Base-by-base conservation (phyloP, 2,329 filamentous ascomycete species). In the Periconia macrospinosa region DNA sequence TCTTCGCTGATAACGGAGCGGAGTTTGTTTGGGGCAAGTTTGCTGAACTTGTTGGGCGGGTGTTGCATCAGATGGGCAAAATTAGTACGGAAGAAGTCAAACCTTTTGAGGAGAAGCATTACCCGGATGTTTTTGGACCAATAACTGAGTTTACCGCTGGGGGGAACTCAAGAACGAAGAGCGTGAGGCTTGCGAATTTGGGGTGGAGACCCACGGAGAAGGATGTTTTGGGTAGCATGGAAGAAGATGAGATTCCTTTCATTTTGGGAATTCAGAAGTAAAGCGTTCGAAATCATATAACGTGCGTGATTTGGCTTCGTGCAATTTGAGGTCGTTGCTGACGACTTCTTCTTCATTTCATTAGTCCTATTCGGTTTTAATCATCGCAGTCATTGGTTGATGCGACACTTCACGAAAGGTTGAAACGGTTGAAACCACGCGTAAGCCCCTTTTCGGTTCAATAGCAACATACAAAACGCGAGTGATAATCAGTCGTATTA, bases 191-290 rank as follows among this genome's bases (percentile, higher is more conserved):
- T 57, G 60, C 76, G 15, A 65, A 70, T 53, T 50, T 81, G 51
- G 78, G 78, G 0, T 81, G 78, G 79, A 59, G 72, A 59, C 73
- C 79, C 0, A 59, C 56, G 11, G 77, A 80, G 67, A 80, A 79
- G 67, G 64, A 62, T 11, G 73, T 72, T 62, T 64, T 59, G 54
- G 59, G 68, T n/a, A 73, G 69, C 44, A 74, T 68, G 46, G 53
- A 69, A 18, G 66, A 77, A 55, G 78, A 80, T 56, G 78, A 81
- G 65, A 53, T 79, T 46, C 74, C 76, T 8, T 44, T 23, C 42
- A 42, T 42, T 42, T 8, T 44, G 9, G 19, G 3, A 7, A 10
- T 7, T n/a, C 42, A 44, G 23, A 44, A 44, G 11, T 44, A 15
- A 44, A 5, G 13, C 41, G 6, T 42, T 3, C 23, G 8, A 3